Conservation (phyloP, 2,329 filamentous ascomycete genomes). For the Lachnellula hyalina region DNA sequence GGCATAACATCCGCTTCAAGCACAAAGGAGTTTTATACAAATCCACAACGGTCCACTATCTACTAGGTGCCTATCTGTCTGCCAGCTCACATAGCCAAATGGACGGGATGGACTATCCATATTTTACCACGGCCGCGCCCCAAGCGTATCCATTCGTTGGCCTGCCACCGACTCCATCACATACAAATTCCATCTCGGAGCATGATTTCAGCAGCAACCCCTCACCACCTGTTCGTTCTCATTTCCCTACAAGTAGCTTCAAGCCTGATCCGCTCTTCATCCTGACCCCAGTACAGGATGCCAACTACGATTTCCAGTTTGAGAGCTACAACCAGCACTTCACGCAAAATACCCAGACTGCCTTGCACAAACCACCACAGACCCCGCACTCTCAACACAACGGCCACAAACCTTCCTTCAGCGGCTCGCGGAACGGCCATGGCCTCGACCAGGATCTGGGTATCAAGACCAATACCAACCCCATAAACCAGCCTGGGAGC, state of each 20-base stretch:
- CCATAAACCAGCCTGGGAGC: slow-evolving; percentile 28
- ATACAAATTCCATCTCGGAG: slow-evolving; percentile 32
- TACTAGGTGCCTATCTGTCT: too few relatives aligned
- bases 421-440: slow-evolving; percentile 16
- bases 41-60: background rate
- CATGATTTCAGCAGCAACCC: slow-evolving; percentile 40
- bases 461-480: slow-evolving; percentile 22
- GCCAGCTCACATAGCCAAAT: background rate
- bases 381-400: slow-evolving; percentile 28
- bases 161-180: slow-evolving; percentile 35
- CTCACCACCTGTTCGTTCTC: slow-evolving; percentile 34
- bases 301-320: slow-evolving; percentile 26
- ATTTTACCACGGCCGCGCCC: slow-evolving; percentile 38
- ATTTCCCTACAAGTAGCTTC: slow-evolving; percentile 6
- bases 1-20: too few relatives aligned
- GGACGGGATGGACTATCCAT: slow-evolving; percentile 50
- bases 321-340: slow-evolving; percentile 23
- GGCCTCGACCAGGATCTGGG: slow-evolving; percentile 12
- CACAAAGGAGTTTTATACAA: background rate
- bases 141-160: slow-evolving; percentile 44
- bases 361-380: slow-evolving; percentile 13
- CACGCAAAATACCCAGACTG: slow-evolving; percentile 16
- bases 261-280: slow-evolving; percentile 18
- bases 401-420: slow-evolving; percentile 24
- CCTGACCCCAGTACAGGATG: slow-evolving; percentile 30